Evolutionary conservation across 1,139 yeast genomes (phyloP), one percentile per base, ranked within the genome.

Genomic region (Geotrichum aggregatum): DNA sequence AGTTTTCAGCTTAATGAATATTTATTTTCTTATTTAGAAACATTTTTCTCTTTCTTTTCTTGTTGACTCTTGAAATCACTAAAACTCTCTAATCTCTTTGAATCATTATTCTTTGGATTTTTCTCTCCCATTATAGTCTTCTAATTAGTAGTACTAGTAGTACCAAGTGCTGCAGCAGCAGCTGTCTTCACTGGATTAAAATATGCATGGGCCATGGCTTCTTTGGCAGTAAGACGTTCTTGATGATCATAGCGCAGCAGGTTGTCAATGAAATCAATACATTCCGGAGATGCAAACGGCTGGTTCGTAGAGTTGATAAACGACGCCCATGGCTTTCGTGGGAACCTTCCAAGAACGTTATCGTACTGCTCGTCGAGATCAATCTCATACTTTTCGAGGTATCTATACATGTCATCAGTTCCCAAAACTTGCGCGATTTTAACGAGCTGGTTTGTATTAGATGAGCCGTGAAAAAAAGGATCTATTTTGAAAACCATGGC

Each of bases 391-490:
- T 83, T 88, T 44, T 75, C 73, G 61, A 86, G 72, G 67, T 89
- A 91, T 47, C 72, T 74, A 65, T 82, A 78, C 57, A 91, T 77
- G 59, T 82, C 89, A 53, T 84, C 88, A 2, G 96, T 85, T 14
- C 98, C 98, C 61, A 91, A 74, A 0, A 91, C 95, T 57, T 92
- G 77, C 1, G 89, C 95, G 58, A 91, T 91, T 67, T 91, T 94
- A 41, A 91, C 92, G 62, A 91, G 75, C 70, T 91, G 98, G 70
- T 91, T 97, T 44, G 91, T 87, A 67, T 91, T 91, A 44, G 96
- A 87, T 59, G 86, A 87, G 30, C 98, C 98, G 65, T 89, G 95
- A 76, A 91, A 91, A 64, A 91, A 88, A 1, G 98, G 98, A 64
- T 91, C 98, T 68, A 87, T 88, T 67, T 85, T 84, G 71, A 91